These are phyloP conservation scores for Bondarzewia mesenterica DNA, from an alignment of 1,284 basidiomycete species.

Conservation along the genomic window DNA sequence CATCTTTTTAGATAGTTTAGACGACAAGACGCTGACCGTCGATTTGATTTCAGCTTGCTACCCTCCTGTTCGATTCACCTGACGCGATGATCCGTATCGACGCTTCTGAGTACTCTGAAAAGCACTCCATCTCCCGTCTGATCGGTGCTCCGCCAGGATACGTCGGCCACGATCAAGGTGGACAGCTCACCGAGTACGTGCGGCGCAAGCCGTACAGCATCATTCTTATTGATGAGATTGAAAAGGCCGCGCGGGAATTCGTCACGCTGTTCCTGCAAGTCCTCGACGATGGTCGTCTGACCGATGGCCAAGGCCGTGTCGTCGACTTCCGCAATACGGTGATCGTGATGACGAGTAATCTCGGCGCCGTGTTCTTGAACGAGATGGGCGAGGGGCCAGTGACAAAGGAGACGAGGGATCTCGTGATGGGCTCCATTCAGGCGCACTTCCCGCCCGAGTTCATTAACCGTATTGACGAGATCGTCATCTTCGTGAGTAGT, in stretches of 20 bases:
- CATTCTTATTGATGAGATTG: constrained; percentile 79
- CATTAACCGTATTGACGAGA: constrained; percentile 86
- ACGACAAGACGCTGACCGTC: constrained; percentile 12
- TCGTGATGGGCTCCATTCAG: constrained; percentile 77
- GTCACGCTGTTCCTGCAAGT: constrained; percentile 91
- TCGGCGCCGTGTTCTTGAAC: constrained; percentile 73
- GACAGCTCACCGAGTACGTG: constrained; percentile 88
- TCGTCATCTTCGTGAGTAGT: constrained; percentile 78
- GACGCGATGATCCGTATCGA: constrained; percentile 90
- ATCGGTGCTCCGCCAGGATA: constrained; percentile 90
- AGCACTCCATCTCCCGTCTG: constrained; percentile 84
- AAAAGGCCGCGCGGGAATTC: constrained; percentile 87
- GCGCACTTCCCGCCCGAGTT: constrained; percentile 90
- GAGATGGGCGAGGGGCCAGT: constrained; percentile 74
- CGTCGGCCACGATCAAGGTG: constrained; percentile 87
- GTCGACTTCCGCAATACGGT: constrained; percentile 83
- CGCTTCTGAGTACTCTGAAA: constrained; percentile 90
- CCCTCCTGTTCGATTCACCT: constrained; percentile 82
- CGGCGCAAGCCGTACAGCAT: constrained; percentile 82
- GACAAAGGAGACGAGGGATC: constrained; percentile 48
- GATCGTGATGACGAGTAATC: constrained; percentile 92
- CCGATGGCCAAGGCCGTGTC: constrained; percentile 78
- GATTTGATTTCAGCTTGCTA: constrained; percentile 55
- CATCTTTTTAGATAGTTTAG: background rate
- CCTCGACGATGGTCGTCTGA: constrained; percentile 91